Percentiles rank a stretch among this genome's conserved stretches.
Evolutionary conservation across 164 flowering plant genomes (phyloP).

Genomic region (Annona cherimola): DNA sequence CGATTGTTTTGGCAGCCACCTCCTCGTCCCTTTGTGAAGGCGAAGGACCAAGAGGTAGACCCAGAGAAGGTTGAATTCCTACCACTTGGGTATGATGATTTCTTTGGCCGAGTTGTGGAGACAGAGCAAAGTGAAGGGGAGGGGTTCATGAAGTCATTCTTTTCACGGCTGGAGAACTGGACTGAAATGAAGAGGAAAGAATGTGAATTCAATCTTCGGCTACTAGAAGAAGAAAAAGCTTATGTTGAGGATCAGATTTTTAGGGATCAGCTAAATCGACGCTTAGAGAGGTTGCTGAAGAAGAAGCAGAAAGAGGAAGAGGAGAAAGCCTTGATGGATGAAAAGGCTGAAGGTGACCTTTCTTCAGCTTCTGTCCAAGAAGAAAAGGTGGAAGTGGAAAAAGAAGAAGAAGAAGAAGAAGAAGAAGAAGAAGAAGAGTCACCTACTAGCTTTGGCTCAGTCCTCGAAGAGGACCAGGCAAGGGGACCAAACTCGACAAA

Average conservation of each 20-base stretch:
- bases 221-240: slow-evolving; percentile 58
- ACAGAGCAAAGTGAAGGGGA: slow-evolving; percentile 28
- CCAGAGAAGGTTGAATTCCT: slow-evolving; percentile 63
- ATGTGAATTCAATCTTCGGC: slow-evolving; percentile 41
- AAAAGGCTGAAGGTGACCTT: slow-evolving; percentile 35
- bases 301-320: slow-evolving; percentile 58
- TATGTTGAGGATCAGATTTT: slow-evolving; percentile 60
- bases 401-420: slow-evolving; percentile 40
- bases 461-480: slow-evolving; percentile 8
- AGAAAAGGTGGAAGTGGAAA: slow-evolving; percentile 19
- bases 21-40: slow-evolving; percentile 1
- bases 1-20: slow-evolving; percentile 90
- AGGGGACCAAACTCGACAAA: slow-evolving; percentile 24
- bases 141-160: slow-evolving; percentile 29
- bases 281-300: slow-evolving; percentile 60
- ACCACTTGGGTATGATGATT: slow-evolving; percentile 89
- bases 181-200: slow-evolving; percentile 60
- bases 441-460: slow-evolving; percentile 75
- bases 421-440: slow-evolving; percentile 50
- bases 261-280: slow-evolving; percentile 66
- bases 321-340: slow-evolving; percentile 37
- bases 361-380: slow-evolving; percentile 19
- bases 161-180: slow-evolving; percentile 61
- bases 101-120: slow-evolving; percentile 43
- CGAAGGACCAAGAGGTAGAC: slow-evolving; percentile 67